Percentiles rank a stretch among this genome's conserved stretches.
These are phyloP conservation scores for Melastoma candidum DNA, from an alignment of 441 rosid species.

Conservation along the genomic window DNA sequence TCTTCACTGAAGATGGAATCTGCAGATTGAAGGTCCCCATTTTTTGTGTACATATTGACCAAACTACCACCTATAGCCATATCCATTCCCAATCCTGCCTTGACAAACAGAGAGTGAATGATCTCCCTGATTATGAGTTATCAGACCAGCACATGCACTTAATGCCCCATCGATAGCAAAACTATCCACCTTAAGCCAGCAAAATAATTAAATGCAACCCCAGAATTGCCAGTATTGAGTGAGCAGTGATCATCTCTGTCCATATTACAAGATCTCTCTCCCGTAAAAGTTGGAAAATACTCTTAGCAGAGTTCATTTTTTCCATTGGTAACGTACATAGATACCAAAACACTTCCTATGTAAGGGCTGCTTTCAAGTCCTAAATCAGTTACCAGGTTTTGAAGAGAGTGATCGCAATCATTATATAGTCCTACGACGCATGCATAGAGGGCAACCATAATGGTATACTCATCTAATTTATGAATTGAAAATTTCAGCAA, in stretches of 20 bases:
- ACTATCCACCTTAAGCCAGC: conserved; percentile 48
- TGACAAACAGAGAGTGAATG: conserved; percentile 19
- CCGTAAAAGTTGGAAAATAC: conserved; percentile 33
- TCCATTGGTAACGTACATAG: conserved; percentile 63
- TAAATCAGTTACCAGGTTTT: conserved; percentile 42
- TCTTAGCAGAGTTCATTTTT: conserved; percentile 41
- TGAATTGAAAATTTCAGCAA: too few relatives aligned
- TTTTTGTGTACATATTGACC: conserved; percentile 78
- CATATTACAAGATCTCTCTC: conserved; percentile 30
- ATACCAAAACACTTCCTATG: conserved; percentile 52
- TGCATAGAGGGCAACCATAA: too few relatives aligned
- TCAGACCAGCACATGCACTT: conserved; percentile 74
- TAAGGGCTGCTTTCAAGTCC: conserved; percentile 50
- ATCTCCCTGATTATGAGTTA: conserved; percentile 50
- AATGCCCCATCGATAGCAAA: conserved; percentile 69
- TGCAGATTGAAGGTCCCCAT: conserved; percentile 29
- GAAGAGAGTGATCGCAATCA: conserved; percentile 53
- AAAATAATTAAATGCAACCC: conserved; percentile 39
- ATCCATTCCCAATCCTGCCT: conserved; percentile 42
- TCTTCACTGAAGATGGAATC: conserved; percentile 23
- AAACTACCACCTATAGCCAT: conserved; percentile 63
- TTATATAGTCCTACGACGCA: conserved; percentile 9
- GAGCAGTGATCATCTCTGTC: conserved; percentile 86
- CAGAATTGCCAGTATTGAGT: conserved; percentile 62
- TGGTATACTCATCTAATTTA: too few relatives aligned